Base-by-base conservation (phyloP, 1,139 yeast species). In the Sugiyamaella pinicola region DNA sequence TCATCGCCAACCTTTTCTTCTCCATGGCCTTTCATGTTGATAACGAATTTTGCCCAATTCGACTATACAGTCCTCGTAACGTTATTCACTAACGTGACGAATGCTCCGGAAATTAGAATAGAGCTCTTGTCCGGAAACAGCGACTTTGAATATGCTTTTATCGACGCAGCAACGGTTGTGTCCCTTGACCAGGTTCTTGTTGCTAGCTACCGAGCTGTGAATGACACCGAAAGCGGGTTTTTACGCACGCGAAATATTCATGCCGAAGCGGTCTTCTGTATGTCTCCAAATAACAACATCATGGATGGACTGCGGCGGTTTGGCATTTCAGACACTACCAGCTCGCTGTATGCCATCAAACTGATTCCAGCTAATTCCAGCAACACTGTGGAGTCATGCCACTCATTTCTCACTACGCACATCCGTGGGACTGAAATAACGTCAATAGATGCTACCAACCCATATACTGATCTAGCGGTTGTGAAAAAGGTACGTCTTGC, bases 231-330 rank as follows among this genome's bases (percentile, higher is more conserved):
- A 0, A 69, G 71, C 33, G 76, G 73, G 22, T 49, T 70, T 63
- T 65, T 75, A 63, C 71, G 82, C 55, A 77, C 85, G 1, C 76
- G 72, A 59, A 72, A 75, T 2, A 52, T 81, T 4, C 82, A 81
- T 55, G 77, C 84, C 1, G 85, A 82, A 59, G 64, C 78, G 17
- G 73, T 82, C 10, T 74, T 79, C 57, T 74, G 80, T 43, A 65
- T 82, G 51, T 76, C 84, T 1, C 81, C 83, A 1, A 74, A 75
- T 24, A 78, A 78, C 51, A 78, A 78, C 60, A 74, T 74, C 41
- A 75, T 77, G 60, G 82, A 79, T 51, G 76, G 77, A 1, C 65
- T 78, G 52, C 70, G 70, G 56, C 68, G 71, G 55, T 78, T 77
- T 63, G 83, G 83, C 31, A 69, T 78, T 17, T 67, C 72, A 34